Conservation (phyloP, 2,329 filamentous ascomycete species). For the Fusarium sp. region DNA sequence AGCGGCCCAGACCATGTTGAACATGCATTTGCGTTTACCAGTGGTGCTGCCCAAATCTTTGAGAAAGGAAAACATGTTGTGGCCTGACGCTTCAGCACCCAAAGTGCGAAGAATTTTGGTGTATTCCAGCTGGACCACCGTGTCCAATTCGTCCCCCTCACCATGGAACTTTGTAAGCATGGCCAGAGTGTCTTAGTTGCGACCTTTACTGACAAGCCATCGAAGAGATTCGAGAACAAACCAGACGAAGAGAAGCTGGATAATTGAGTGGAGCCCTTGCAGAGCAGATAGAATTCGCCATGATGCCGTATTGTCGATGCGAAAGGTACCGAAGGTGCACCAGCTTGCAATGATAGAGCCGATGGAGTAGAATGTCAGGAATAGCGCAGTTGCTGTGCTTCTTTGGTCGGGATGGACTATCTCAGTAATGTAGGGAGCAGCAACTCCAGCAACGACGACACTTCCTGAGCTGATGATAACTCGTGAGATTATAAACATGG, state of each 20-base stretch:
- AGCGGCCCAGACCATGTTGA: slow-evolving; percentile 1
- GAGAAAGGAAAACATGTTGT: background rate
- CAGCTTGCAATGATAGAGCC: background rate
- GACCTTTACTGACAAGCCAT: background rate
- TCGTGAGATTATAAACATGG: slow-evolving; percentile 7
- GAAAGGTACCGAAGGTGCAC: slow-evolving; percentile 8
- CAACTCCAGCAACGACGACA: background rate
- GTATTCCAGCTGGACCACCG: slow-evolving; percentile 1
- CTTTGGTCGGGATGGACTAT: background rate
- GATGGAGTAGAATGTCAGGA: slow-evolving; percentile 2
- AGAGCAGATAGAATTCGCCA: background rate
- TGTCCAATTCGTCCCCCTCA: background rate
- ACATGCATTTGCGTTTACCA: background rate
- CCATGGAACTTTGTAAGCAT: slow-evolving; percentile 4
- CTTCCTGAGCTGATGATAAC: background rate
- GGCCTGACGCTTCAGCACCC: background rate
- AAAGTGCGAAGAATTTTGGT: background rate
- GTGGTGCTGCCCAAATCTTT: background rate
- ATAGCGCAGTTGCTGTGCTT: slow-evolving; percentile 1
- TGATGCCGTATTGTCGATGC: background rate
- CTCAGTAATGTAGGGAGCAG: slow-evolving; percentile 1
- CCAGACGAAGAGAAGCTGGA: slow-evolving; percentile 1
- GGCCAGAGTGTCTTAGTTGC: background rate
- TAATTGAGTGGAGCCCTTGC: background rate
- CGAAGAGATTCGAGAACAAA: background rate